These are phyloP conservation scores for Dipodascus geniculatus DNA, from an alignment of 805 yeast genomes.

Conservation along the genomic window DNA sequence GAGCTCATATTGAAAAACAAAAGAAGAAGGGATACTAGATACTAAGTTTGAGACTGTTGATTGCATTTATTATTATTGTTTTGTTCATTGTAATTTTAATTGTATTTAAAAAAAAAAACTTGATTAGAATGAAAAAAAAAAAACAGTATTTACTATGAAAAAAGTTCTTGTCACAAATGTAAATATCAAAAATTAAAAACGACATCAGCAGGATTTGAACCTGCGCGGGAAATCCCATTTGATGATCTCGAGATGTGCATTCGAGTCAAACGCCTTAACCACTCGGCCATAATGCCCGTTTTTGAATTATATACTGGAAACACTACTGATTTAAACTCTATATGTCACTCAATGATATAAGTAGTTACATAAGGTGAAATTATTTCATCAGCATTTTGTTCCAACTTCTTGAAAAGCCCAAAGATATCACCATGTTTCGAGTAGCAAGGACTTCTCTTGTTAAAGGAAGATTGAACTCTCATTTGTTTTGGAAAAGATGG, in stretches of 20 bases:
- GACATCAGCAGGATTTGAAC: conserved; percentile 74
- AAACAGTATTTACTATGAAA: not conserved
- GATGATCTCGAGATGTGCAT: conserved; percentile 31
- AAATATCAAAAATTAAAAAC: conserved; percentile 33
- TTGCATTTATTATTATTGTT: not conserved
- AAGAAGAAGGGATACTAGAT: conserved; percentile 66
- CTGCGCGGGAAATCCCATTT: conserved; percentile 71
- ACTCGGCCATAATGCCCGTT: conserved; percentile 54
- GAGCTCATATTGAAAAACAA: conserved; percentile 81
- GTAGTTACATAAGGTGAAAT: too few relatives aligned
- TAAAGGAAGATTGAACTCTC: not conserved
- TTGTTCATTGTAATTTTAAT: not conserved
- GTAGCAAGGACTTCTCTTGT: not conserved
- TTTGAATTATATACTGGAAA: not conserved
- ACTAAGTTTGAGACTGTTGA: not conserved
- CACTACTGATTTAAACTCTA: too few relatives aligned
- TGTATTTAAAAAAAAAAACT: too few relatives aligned
- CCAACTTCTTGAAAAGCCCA: too few relatives aligned
- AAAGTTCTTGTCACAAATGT: too few relatives aligned
- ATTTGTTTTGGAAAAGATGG: not conserved
- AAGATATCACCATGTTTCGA: not conserved
- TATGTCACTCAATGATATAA: too few relatives aligned
- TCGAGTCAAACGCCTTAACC: conserved; percentile 72
- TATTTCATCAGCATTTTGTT: too few relatives aligned
- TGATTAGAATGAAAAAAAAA: too few relatives aligned